These are phyloP conservation scores for Tolypocladium tropicale DNA, from an alignment of 2,329 filamentous ascomycete genomes.

Conservation along the genomic window DNA sequence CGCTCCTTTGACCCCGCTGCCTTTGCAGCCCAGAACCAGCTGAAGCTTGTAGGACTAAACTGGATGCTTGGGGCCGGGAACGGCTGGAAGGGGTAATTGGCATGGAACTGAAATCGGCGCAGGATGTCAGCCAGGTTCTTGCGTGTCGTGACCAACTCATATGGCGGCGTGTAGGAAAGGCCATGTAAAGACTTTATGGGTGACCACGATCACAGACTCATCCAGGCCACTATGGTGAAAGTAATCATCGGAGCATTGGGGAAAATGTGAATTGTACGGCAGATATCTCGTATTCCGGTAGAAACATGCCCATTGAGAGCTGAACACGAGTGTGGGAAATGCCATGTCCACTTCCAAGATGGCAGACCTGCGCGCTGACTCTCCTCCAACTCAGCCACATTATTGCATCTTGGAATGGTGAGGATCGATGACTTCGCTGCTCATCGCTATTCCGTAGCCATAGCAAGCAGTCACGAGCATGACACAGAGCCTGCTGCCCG, in stretches of 20 bases:
- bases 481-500: no score
- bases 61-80: constrained; percentile 37
- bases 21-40: constrained; percentile 26
- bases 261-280: no score
- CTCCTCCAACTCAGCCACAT: background rate
- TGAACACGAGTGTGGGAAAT: background rate
- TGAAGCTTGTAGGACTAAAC: constrained; percentile 29
- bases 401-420: no score
- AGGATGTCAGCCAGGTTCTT: no score
- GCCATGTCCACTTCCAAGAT: background rate
- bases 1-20: constrained; percentile 29
- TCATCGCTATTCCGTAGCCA: background rate
- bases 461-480: background rate
- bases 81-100: constrained; percentile 23
- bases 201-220: no score
- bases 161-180: no score
- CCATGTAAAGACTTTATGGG: no score
- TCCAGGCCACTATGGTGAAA: no score
- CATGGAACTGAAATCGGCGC: background rate
- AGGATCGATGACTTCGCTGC: background rate
- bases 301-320: background rate
- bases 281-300: no score
- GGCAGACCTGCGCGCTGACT: background rate
- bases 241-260: no score
- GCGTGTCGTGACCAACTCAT: no score